Percentiles rank a stretch among this genome's conserved stretches.
Conservation (phyloP, 495 filamentous ascomycete genomes). For the Tirmania nivea region DNA sequence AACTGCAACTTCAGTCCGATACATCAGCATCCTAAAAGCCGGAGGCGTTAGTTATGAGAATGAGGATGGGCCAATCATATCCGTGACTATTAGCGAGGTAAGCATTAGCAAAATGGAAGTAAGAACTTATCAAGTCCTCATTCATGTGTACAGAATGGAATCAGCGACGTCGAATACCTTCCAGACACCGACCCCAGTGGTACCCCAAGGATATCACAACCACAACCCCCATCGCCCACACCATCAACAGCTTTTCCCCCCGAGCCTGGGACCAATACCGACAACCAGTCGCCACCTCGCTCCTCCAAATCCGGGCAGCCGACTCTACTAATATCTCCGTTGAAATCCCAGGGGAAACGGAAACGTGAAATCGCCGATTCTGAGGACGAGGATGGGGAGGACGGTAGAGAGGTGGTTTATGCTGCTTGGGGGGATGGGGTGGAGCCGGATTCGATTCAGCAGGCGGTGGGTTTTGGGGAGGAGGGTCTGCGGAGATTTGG, state of each 20-base stretch:
- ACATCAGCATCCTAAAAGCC: neutral
- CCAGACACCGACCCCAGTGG: neutral
- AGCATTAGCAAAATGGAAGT: neutral
- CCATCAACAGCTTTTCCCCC: neutral
- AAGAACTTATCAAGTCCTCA: neutral
- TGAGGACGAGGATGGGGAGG: neutral
- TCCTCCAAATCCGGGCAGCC: neutral
- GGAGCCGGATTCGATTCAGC: too few species aligned
- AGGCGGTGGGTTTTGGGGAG: too few species aligned
- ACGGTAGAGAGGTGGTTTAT: neutral
- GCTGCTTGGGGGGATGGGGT: neutral
- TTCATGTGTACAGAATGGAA: neutral
- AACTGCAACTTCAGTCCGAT: neutral
- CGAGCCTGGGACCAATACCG: neutral
- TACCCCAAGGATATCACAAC: neutral
- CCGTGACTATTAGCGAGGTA: neutral
- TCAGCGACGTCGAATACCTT: neutral
- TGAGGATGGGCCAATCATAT: neutral
- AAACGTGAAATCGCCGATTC: neutral
- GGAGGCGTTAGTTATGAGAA: neutral
- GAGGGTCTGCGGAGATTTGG: too few species aligned
- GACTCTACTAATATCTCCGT: neutral
- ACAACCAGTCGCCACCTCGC: too few species aligned
- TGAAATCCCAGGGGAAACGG: too few species aligned
- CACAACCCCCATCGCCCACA: neutral